Conservation (phyloP, 139 green algal genomes). For the Nannochloris sp. region DNA sequence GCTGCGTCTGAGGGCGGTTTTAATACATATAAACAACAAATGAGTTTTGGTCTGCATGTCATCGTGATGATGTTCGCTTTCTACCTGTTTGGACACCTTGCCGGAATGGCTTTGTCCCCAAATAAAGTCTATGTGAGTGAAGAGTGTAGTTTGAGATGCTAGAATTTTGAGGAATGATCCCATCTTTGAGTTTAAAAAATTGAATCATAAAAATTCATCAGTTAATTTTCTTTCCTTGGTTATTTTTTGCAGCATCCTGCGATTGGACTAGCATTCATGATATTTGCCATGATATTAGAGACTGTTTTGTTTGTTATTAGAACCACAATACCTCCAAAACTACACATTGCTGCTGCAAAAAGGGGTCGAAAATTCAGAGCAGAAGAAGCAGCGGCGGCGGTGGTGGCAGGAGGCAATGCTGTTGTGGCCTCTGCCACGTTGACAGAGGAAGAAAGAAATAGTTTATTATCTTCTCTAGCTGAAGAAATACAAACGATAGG, state of each 20-base stretch:
- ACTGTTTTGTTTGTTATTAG: constrained; percentile 58
- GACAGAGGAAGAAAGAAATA: no score
- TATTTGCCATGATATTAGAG: constrained; percentile 53
- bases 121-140: constrained; percentile 10
- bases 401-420: no score
- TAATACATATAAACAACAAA: constrained; percentile 51
- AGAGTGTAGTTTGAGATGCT: neutral
- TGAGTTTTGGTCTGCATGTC: constrained; percentile 68
- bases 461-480: no score
- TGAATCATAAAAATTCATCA: neutral
- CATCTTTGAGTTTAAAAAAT: neutral
- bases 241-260: constrained; percentile 27
- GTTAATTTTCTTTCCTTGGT: neutral
- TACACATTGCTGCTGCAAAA: neutral
- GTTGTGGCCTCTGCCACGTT: no score
- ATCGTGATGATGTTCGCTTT: constrained; percentile 71
- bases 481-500: no score
- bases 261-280: constrained; percentile 40
- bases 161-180: neutral
- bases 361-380: no score
- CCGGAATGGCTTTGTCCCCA: constrained; percentile 16
- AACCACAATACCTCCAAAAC: constrained; percentile 23
- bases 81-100: constrained; percentile 57
- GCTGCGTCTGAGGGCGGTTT: constrained; percentile 26
- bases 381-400: no score